Conservation (phyloP, 148 eudicot species). For the Chenopodium berlandieri region DNA sequence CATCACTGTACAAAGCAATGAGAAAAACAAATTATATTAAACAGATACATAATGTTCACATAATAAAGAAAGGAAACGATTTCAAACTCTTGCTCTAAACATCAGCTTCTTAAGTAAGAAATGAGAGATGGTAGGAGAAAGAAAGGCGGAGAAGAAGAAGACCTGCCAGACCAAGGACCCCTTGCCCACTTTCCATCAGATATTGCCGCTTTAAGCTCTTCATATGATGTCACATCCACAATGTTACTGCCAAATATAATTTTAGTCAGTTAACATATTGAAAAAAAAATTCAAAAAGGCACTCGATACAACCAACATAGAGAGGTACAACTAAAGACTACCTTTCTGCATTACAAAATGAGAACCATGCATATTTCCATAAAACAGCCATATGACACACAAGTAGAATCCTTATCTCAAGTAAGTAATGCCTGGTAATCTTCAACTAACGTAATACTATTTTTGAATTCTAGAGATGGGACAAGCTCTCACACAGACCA, state of each 20-base stretch:
- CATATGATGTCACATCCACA: conserved; percentile 80
- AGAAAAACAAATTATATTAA: not conserved
- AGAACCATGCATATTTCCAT: not conserved
- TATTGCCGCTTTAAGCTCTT: conserved; percentile 79
- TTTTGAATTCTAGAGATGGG: not conserved
- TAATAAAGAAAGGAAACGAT: not conserved
- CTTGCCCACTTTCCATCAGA: conserved; percentile 94
- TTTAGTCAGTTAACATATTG: conserved; percentile 7
- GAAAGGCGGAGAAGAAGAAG: not conserved
- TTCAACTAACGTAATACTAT: not conserved
- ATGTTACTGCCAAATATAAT: conserved; percentile 58
- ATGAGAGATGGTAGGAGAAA: not conserved
- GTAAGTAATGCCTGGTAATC: not conserved
- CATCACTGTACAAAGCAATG: conserved; percentile 50
- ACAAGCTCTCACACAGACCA: not conserved
- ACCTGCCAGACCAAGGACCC: conserved; percentile 99
- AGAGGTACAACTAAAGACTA: not conserved
- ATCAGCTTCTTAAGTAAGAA: not conserved
- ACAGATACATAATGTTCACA: not conserved
- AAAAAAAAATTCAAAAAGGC: not conserved
- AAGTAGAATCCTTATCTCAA: not conserved
- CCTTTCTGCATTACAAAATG: not conserved
- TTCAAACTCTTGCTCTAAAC: not conserved
- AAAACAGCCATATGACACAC: not conserved
- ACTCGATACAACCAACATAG: not conserved